Conservation (phyloP, 2,329 filamentous ascomycete genomes). For the Phaeosphaeria sp. region DNA sequence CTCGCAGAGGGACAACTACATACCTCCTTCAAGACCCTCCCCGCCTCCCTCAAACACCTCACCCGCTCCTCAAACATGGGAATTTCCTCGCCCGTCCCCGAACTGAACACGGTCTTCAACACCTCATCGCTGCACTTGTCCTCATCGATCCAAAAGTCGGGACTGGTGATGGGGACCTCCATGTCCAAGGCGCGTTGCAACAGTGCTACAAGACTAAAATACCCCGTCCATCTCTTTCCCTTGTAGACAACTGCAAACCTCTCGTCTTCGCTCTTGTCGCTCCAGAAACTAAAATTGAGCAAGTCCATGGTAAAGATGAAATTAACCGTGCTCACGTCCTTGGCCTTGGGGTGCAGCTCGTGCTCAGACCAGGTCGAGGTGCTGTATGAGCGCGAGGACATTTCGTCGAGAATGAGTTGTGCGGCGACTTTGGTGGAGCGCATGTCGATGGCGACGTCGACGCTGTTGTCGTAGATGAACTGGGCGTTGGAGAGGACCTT, state of each 20-base stretch:
- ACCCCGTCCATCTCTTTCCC: constrained; percentile 86
- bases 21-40: constrained; percentile 78
- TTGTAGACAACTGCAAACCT: constrained; percentile 84
- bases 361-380: constrained; percentile 87
- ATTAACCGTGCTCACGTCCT: constrained; percentile 79
- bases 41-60: constrained; percentile 81
- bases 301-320: constrained; percentile 99
- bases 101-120: constrained; percentile 81
- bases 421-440: constrained; percentile 82
- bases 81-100: constrained; percentile 84
- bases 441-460: constrained; percentile 90
- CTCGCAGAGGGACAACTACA: constrained; percentile 14
- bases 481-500: constrained; percentile 83
- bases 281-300: constrained; percentile 98
- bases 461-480: constrained; percentile 88
- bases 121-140: constrained; percentile 76
- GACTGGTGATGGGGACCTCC: constrained; percentile 86
- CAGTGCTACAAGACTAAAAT: constrained; percentile 90
- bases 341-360: constrained; percentile 84
- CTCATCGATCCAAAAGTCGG: constrained; percentile 83
- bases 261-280: constrained; percentile 70
- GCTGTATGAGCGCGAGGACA: constrained; percentile 84
- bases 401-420: constrained; percentile 76
- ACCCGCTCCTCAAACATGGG: constrained; percentile 82
- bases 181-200: constrained; percentile 89